Conservation (phyloP, 2,329 filamentous ascomycete genomes). For the Domatiomyces catenatus region DNA sequence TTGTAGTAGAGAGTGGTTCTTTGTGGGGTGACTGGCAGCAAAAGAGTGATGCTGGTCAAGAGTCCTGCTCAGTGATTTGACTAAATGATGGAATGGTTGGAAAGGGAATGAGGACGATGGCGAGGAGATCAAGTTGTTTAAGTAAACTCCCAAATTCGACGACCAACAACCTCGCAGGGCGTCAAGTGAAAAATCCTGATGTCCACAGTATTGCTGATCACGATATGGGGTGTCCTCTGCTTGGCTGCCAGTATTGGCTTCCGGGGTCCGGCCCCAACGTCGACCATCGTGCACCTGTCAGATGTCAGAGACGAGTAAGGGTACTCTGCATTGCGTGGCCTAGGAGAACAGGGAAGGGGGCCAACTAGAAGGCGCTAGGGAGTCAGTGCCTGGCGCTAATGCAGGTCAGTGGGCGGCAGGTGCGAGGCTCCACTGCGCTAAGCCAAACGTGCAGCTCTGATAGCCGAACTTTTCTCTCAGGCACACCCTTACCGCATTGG, state of each 20-base stretch:
- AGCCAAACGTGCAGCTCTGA: not conserved
- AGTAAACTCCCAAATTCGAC: conserved; percentile 6
- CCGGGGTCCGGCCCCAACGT: not conserved
- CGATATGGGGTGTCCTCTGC: not conserved
- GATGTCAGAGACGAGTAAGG: not conserved
- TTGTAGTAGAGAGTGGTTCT: not conserved
- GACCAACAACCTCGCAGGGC: not conserved
- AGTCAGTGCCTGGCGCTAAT: not conserved
- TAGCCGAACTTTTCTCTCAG: not conserved
- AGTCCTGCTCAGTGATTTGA: conserved; percentile 15
- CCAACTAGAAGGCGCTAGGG: not conserved
- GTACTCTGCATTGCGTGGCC: not conserved
- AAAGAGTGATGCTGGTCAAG: conserved; percentile 18
- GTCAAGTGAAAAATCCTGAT: not conserved
- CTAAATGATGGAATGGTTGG: conserved; percentile 13
- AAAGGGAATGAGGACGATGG: conserved; percentile 12
- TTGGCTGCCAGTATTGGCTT: not conserved
- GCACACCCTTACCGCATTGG: not conserved
- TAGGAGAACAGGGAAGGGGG: not conserved
- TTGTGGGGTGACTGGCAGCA: conserved; percentile 10
- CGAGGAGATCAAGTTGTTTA: conserved; percentile 7
- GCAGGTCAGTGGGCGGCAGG: not conserved
- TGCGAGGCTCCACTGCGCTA: not conserved
- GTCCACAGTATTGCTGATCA: not conserved
- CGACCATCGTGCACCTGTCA: not conserved